These are phyloP conservation scores for Penicillium vulpinum DNA, from an alignment of 2,329 filamentous ascomycete genomes.

Conservation along the genomic window DNA sequence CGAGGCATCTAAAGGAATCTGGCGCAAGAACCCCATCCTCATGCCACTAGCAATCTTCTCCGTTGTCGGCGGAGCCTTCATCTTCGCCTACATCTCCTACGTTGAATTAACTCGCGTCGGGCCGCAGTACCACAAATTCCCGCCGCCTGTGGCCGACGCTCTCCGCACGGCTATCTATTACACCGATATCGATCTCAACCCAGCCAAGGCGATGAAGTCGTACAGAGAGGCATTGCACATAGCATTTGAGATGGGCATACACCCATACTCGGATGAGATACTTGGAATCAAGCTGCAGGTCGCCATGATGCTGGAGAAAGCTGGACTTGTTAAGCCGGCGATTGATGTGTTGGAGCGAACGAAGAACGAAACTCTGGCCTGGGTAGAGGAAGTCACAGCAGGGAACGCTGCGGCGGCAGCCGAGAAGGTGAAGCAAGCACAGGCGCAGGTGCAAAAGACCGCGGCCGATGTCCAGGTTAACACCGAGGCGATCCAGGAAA, in stretches of 20 bases:
- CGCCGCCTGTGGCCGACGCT: slow-evolving; percentile 52
- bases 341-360: slow-evolving; percentile 78
- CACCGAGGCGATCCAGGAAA: slow-evolving; percentile 24
- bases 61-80: slow-evolving; percentile 33
- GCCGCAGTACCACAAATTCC: slow-evolving; percentile 46
- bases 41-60: slow-evolving; percentile 45
- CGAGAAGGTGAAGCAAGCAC: slow-evolving; percentile 14
- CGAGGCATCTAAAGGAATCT: slow-evolving; percentile 41
- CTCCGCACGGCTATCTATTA: slow-evolving; percentile 85
- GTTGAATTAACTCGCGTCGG: slow-evolving; percentile 45
- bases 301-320: slow-evolving; percentile 75
- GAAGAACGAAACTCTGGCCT: slow-evolving; percentile 62
- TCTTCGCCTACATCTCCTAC: slow-evolving; percentile 46
- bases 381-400: slow-evolving; percentile 33
- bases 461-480: slow-evolving; percentile 22
- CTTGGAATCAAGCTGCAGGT: slow-evolving; percentile 85
- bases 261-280: slow-evolving; percentile 88
- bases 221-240: slow-evolving; percentile 77
- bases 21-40: slow-evolving; percentile 46
- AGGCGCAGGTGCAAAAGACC: slow-evolving; percentile 22
- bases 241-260: slow-evolving; percentile 72
- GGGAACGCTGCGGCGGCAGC: slow-evolving; percentile 17
- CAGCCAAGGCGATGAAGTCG: slow-evolving; percentile 75
- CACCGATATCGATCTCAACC: slow-evolving; percentile 72
- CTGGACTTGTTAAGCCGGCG: slow-evolving; percentile 67